A percentile compares a stretch with the other conserved stretches of the same genome.
Conservation (phyloP, 2,329 filamentous ascomycete species). For the Diplodia scrobiculata region DNA sequence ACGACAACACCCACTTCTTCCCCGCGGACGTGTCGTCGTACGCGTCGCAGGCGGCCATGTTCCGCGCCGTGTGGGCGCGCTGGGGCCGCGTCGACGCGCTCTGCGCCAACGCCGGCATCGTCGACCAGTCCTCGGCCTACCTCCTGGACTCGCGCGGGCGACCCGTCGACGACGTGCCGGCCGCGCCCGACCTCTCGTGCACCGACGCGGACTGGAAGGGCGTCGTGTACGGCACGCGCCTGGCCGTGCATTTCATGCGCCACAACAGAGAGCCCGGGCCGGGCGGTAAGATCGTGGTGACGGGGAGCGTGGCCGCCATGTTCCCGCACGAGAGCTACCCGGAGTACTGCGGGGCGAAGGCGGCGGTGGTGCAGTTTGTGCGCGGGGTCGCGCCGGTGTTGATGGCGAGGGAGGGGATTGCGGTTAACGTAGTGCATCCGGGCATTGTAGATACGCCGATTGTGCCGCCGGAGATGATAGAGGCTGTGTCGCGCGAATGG, state of each 20-base stretch:
- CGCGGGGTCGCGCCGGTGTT: conserved; percentile 33
- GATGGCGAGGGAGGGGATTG: conserved; percentile 51
- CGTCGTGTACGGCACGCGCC: conserved; percentile 53
- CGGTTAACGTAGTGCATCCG: conserved; percentile 54
- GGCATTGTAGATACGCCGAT: conserved; percentile 50
- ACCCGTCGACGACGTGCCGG: conserved; percentile 42
- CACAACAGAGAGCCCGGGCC: conserved; percentile 46
- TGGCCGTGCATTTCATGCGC: conserved; percentile 59
- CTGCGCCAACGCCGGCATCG: conserved; percentile 56
- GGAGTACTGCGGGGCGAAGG: conserved; percentile 57
- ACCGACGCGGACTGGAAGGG: conserved; percentile 58
- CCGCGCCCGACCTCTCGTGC: conserved; percentile 50
- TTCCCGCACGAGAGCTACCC: conserved; percentile 52
- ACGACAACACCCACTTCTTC: conserved; percentile 44
- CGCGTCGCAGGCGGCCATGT: conserved; percentile 49
- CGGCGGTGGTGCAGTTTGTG: conserved; percentile 45
- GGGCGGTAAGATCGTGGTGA: conserved; percentile 52
- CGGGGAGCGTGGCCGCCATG: conserved; percentile 49
- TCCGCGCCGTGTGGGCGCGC: conserved; percentile 48
- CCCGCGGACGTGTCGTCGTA: conserved; percentile 53
- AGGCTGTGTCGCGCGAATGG: conserved; percentile 6
- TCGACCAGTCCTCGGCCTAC: conserved; percentile 52
- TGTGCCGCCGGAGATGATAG: conserved; percentile 35
- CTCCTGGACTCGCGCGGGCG: conserved; percentile 43
- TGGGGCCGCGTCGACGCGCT: conserved; percentile 54